A percentile compares a stretch with the other conserved stretches of the same genome.
Conservation (phyloP, 2,329 filamentous ascomycete genomes). For the Aspergillus floridensis region DNA sequence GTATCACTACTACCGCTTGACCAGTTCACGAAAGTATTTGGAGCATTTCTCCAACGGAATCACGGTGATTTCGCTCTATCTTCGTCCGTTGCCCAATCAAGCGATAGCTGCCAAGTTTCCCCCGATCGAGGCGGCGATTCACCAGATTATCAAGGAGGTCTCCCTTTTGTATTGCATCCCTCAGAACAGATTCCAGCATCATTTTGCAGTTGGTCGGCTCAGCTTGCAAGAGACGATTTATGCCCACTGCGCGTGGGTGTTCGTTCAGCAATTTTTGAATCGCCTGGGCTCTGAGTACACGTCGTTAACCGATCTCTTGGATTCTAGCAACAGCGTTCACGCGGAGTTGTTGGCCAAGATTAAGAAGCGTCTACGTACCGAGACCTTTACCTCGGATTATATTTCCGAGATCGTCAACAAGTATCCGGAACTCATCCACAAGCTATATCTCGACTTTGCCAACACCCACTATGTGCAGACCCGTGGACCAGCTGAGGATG, state of each 20-base stretch:
- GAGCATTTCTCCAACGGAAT: slow-evolving; percentile 99
- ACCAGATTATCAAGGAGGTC: slow-evolving; percentile 98
- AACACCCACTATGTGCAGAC: slow-evolving; percentile 76
- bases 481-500: slow-evolving; percentile 58
- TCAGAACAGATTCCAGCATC: slow-evolving; percentile 89
- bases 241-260: slow-evolving; percentile 95
- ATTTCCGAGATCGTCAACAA: slow-evolving; percentile 94
- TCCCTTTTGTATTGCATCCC: slow-evolving; percentile 96
- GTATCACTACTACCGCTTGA: slow-evolving; percentile 98
- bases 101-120: slow-evolving; percentile 60
- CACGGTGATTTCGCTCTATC: slow-evolving; percentile 93
- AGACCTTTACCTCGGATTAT: slow-evolving; percentile 98
- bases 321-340: slow-evolving; percentile 77
- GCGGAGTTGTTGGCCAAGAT: slow-evolving; percentile 87
- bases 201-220: slow-evolving; percentile 81
- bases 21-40: slow-evolving; percentile 93
- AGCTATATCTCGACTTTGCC: slow-evolving; percentile 88
- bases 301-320: slow-evolving; percentile 76
- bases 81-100: slow-evolving; percentile 67
- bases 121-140: slow-evolving; percentile 88
- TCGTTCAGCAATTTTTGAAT: slow-evolving; percentile 97
- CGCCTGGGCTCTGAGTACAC: slow-evolving; percentile 88
- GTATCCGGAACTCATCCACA: slow-evolving; percentile 82
- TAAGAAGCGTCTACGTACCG: slow-evolving; percentile 89
- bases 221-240: slow-evolving; percentile 97